Conservation (phyloP, 257 asterid genomes). For the Hygrophila difformis region DNA sequence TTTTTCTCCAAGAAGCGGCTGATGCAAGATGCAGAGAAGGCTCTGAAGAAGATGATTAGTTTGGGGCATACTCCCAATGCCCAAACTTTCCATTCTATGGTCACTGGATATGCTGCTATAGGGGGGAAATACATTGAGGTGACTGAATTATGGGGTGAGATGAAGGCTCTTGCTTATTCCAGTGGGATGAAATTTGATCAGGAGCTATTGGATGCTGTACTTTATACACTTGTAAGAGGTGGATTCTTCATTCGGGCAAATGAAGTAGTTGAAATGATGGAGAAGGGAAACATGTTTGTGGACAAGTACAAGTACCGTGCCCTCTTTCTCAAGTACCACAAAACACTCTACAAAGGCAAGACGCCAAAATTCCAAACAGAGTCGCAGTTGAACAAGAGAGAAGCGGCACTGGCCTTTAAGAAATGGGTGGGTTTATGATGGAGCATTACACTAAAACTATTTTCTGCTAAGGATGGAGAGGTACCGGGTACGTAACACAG, state of each 20-base stretch:
- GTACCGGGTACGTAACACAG: no score
- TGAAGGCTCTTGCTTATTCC: slow-evolving; percentile 53
- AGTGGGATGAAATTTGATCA: slow-evolving; percentile 75
- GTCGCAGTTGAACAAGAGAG: slow-evolving; percentile 68
- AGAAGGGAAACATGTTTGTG: slow-evolving; percentile 58
- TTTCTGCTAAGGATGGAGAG: no score
- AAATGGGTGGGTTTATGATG: slow-evolving; percentile 72
- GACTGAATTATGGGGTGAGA: slow-evolving; percentile 86
- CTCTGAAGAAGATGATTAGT: slow-evolving; percentile 79
- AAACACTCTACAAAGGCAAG: slow-evolving; percentile 63
- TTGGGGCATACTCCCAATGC: slow-evolving; percentile 73
- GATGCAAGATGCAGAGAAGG: slow-evolving; percentile 91
- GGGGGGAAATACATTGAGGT: slow-evolving; percentile 89
- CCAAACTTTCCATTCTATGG: slow-evolving; percentile 84
- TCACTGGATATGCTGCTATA: slow-evolving; percentile 73
- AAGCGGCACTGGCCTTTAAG: slow-evolving; percentile 70
- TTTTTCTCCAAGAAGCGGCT: slow-evolving; percentile 85
- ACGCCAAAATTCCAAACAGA: slow-evolving; percentile 75
- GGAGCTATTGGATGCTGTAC: slow-evolving; percentile 81
- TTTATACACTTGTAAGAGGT: slow-evolving; percentile 81
- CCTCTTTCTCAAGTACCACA: slow-evolving; percentile 78
- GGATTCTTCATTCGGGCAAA: slow-evolving; percentile 78
- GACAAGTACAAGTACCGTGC: slow-evolving; percentile 83
- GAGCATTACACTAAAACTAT: no score
- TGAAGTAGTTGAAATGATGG: slow-evolving; percentile 80